Conservation (phyloP, 306 rosid genomes). For the Delonix regia region DNA sequence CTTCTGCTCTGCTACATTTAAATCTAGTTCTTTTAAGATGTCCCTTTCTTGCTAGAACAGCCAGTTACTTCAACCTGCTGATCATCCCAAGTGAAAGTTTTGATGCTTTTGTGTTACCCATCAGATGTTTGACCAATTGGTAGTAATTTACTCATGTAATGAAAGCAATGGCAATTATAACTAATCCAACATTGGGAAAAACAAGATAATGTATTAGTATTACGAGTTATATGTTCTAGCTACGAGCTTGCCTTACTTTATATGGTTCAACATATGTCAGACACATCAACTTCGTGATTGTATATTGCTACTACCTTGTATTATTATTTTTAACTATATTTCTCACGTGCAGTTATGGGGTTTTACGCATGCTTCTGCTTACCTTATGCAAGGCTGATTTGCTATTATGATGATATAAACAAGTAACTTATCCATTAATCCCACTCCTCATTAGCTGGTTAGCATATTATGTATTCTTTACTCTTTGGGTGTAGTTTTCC, state of each 20-base stretch:
- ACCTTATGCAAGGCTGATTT: slow-evolving; percentile 45
- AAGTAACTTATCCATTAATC: neutral
- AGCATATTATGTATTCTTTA: neutral
- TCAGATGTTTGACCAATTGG: neutral
- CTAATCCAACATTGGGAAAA: neutral
- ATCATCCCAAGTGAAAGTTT: neutral
- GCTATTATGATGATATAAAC: slow-evolving; percentile 15
- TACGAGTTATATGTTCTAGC: neutral
- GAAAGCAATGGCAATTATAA: neutral
- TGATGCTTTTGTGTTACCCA: neutral
- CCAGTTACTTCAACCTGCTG: neutral
- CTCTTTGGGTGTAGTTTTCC: neutral
- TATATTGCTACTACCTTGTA: slow-evolving; percentile 2
- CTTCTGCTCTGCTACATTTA: neutral
- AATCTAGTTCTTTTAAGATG: neutral
- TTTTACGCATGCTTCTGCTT: slow-evolving; percentile 77
- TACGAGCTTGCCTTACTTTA: neutral
- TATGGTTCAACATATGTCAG: slow-evolving; percentile 5
- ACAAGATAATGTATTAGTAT: neutral
- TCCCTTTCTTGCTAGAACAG: neutral
- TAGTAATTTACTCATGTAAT: neutral
- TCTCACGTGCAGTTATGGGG: slow-evolving; percentile 90
- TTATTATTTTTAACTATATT: slow-evolving; percentile 11
- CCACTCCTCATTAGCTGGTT: neutral
- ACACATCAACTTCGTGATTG: slow-evolving; percentile 16